phyloP scores from a whole-genome alignment of 2,329 filamentous ascomycete species.

The Xylariaceae sp. region DNA sequence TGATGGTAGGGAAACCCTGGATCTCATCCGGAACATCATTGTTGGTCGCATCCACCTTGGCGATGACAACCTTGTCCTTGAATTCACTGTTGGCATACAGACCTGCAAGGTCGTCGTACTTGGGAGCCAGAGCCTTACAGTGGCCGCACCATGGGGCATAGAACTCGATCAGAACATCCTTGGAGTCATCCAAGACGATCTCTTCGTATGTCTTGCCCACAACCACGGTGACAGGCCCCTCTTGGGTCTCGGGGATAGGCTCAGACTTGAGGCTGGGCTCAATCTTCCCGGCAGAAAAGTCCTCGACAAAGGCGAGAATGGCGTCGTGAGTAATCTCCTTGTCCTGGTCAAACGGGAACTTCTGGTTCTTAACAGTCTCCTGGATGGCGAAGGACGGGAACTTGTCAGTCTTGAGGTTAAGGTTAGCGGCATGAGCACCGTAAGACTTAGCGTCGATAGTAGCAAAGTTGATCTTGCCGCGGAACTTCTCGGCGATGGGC shows the following conservation, averaged over 20 bases:
- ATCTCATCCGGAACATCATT: conserved; percentile 98
- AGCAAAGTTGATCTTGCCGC: conserved; percentile 95
- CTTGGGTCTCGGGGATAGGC: conserved; percentile 90
- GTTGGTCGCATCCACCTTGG: conserved; percentile 94
- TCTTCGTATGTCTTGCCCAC: conserved; percentile 95
- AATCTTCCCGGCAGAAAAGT: conserved; percentile 84
- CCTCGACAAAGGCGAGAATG: conserved; percentile 81
- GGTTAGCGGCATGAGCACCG: conserved; percentile 91
- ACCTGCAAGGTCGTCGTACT: conserved; percentile 89
- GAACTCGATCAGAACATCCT: conserved; percentile 98
- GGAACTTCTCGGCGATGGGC: conserved; percentile 86
- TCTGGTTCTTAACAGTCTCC: conserved; percentile 91
- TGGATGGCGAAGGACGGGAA: conserved; percentile 99
- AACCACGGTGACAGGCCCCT: conserved; percentile 82
- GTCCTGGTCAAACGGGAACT: conserved; percentile 90
- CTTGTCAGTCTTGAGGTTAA: conserved; percentile 93
- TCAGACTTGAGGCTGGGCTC: conserved; percentile 98
- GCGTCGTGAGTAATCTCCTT: conserved; percentile 72
- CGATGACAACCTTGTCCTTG: conserved; percentile 84
- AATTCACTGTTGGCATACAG: conserved; percentile 78
- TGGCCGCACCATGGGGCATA: conserved; percentile 99
- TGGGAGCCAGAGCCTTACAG: conserved; percentile 96
- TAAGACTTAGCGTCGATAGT: conserved; percentile 95
- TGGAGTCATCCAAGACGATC: conserved; percentile 87
- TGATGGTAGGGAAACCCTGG: conserved; percentile 98